These are phyloP conservation scores for Quercus variabilis DNA, from an alignment of 306 rosid species.

Conservation along the genomic window DNA sequence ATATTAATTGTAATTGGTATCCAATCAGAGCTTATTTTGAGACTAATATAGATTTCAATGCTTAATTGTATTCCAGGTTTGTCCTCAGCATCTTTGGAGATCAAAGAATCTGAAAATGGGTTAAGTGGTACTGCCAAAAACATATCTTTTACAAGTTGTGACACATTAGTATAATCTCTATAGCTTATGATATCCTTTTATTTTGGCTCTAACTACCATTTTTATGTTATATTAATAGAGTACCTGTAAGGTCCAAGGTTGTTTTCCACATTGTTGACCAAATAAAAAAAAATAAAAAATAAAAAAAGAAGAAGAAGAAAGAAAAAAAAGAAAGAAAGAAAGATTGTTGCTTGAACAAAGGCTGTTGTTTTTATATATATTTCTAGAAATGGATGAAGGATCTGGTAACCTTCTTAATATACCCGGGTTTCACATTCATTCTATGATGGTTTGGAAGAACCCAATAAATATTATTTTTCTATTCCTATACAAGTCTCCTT, in stretches of 20 bases:
- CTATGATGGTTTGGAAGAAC: background rate
- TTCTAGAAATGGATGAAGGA: background rate
- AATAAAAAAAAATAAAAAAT: too few species aligned
- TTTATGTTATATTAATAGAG: slow-evolving; percentile 3
- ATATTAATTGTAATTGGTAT: background rate
- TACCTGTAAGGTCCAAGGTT: background rate
- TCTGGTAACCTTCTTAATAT: background rate
- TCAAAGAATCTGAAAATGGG: slow-evolving; percentile 63
- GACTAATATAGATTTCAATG: background rate
- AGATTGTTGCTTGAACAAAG: background rate
- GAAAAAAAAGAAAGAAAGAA: too few species aligned
- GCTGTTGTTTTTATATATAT: background rate
- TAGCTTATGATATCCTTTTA: background rate
- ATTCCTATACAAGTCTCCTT: background rate
- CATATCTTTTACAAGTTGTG: background rate
- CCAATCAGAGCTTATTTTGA: background rate
- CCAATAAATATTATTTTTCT: background rate
- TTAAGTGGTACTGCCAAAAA: slow-evolving; percentile 23
- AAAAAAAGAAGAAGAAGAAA: background rate
- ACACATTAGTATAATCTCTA: background rate
- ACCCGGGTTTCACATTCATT: background rate
- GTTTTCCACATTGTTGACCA: background rate
- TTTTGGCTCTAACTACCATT: background rate
- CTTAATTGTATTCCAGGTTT: slow-evolving; percentile 51
- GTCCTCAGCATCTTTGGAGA: slow-evolving; percentile 86